Conservation (phyloP, 2,329 filamentous ascomycete genomes). For the Thyridium curvatum region DNA sequence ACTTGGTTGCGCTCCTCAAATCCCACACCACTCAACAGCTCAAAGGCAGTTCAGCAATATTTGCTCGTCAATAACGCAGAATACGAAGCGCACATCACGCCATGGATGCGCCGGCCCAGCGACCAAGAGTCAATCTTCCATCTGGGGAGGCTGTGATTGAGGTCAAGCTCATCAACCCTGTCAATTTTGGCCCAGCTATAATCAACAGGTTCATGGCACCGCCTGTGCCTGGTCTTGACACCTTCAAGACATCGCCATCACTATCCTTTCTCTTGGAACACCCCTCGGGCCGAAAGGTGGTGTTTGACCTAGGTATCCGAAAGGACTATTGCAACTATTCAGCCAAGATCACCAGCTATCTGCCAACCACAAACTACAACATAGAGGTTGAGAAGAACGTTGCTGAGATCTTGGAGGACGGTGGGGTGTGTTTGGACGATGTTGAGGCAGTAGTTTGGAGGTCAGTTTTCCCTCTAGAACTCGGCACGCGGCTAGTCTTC, state of each 20-base stretch:
- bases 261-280: slow-evolving; percentile 5
- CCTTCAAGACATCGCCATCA: slow-evolving; percentile 11
- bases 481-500: no score
- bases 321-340: slow-evolving; percentile 7
- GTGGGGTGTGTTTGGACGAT: no score
- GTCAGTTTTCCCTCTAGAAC: no score
- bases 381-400: slow-evolving; percentile 3
- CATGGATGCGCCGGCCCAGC: not conserved
- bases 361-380: not conserved
- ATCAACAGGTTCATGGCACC: slow-evolving; percentile 31
- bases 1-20: no score
- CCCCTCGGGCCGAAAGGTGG: slow-evolving; percentile 13
- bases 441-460: no score
- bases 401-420: slow-evolving; percentile 8
- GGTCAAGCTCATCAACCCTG: slow-evolving; percentile 28
- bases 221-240: slow-evolving; percentile 24
- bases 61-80: no score
- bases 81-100: no score
- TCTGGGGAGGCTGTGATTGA: slow-evolving; percentile 10
- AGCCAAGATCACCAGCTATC: not conserved
- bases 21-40: no score
- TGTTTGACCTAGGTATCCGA: slow-evolving; percentile 10
- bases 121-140: slow-evolving; percentile 6
- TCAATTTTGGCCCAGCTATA: slow-evolving; percentile 31
- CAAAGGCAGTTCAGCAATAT: no score